These are phyloP conservation scores for Globisporangium barbulae DNA, from an alignment of 352 stramenopile genomes.

Conservation along the genomic window DNA sequence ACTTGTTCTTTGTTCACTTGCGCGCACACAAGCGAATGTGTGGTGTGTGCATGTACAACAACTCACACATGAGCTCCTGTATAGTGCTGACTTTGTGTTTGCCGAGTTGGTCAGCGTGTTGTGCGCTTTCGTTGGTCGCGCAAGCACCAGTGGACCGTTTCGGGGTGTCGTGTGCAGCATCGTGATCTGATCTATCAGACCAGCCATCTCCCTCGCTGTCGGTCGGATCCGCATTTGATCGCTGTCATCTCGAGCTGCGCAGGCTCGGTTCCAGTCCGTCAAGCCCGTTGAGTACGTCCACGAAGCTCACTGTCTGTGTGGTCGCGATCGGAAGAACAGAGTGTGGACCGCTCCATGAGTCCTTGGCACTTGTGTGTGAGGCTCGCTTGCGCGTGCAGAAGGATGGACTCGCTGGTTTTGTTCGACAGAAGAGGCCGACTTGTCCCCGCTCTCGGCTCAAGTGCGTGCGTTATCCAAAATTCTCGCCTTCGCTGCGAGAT, in stretches of 20 bases:
- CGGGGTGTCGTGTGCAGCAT: background rate
- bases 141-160: background rate
- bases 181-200: background rate
- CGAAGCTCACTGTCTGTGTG: too few species aligned
- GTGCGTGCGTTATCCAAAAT: too few species aligned
- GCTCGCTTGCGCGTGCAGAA: too few species aligned
- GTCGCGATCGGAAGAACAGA: too few species aligned
- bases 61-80: background rate
- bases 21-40: background rate
- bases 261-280: too few species aligned
- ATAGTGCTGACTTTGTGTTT: background rate
- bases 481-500: too few species aligned
- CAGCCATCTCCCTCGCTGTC: background rate
- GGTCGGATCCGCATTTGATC: background rate
- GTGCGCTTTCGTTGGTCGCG: background rate
- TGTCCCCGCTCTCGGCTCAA: too few species aligned
- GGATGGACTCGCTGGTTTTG: too few species aligned
- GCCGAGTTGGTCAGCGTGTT: background rate
- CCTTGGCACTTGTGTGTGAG: too few species aligned
- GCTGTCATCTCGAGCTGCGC: background rate
- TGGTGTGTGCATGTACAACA: background rate
- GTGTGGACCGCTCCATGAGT: too few species aligned
- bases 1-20: background rate
- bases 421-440: too few species aligned
- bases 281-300: too few species aligned